Base-by-base conservation (phyloP, 306 rosid species). In the Castanea sativa region DNA sequence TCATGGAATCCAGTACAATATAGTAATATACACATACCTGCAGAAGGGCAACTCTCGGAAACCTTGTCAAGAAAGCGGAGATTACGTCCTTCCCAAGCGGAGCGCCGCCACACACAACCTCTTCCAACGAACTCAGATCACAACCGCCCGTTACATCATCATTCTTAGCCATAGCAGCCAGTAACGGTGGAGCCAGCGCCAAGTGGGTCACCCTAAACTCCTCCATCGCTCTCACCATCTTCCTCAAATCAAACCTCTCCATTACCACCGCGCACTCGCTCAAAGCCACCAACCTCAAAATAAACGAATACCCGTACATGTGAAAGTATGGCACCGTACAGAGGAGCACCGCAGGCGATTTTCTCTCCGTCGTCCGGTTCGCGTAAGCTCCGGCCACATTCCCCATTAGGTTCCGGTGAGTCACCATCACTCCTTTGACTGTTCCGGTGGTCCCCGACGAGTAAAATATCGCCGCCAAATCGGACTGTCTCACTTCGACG, bases 391-490 rank as follows among this genome's bases (percentile, higher is more conserved):
- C 59, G 6, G 85, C 85, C 1, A 60, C 71, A 0, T 9, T 0
- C 2, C 87, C 85, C 0, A 68, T 86, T 45, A 90, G 45, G 71
- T 88, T 90, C 69, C 89, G 85, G 57, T 90, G 91, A 18, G 88
- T 90, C 3, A 81, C 23, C 85, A 82, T 79, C 32, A 86, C 93
- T 0, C 93, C 93, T 64, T 90, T 90, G 16, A 85, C 77, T 32
- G 43, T 86, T 29, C 93, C 93, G 0, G 93, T 90, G 5, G 90
- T 90, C 52, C 93, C 91, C 0, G 91, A 90, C 9, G 93, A 90
- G 85, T 86, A 90, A 20, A 88, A 38, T 63, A 90, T 73, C 43
- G 77, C 82, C 1, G 93, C 91, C 79, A 83, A 55, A 49, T 90
- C 91, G 2, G 86, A 88, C 21, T 90, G 91, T 6, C 43, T 83